Conservation (phyloP, 75 land plant genomes). For the Azolla pinnata region DNA sequence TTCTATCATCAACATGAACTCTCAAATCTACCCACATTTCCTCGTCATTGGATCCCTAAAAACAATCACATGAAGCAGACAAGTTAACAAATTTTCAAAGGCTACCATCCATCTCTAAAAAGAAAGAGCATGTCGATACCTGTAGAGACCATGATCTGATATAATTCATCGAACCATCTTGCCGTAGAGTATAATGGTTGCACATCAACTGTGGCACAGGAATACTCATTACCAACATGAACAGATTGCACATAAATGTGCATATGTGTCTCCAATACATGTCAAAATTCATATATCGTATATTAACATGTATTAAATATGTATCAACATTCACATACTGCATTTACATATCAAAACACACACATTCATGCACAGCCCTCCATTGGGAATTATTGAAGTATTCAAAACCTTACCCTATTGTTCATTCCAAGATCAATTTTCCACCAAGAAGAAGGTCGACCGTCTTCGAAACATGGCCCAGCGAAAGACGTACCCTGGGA, state of each 20-base stretch:
- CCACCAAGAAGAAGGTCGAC: conserved; percentile 77
- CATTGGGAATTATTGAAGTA: neutral
- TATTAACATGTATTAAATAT: neutral
- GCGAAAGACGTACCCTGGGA: conserved; percentile 82
- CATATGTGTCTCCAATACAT: too few relatives aligned
- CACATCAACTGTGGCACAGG: conserved; percentile 68
- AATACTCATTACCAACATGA: neutral
- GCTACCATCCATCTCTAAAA: neutral
- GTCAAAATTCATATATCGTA: too few relatives aligned
- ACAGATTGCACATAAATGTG: neutral
- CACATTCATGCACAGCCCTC: neutral
- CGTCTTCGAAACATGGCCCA: conserved; percentile 68
- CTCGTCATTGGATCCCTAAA: conserved; percentile 85
- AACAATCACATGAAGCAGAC: neutral
- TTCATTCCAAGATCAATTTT: conserved; percentile 80
- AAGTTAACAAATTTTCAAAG: neutral
- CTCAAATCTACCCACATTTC: conserved; percentile 64
- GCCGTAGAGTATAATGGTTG: conserved; percentile 91
- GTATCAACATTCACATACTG: neutral
- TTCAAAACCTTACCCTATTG: conserved; percentile 50
- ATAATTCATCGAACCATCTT: conserved; percentile 74
- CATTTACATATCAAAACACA: conserved; percentile 6
- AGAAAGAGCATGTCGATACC: conserved; percentile 31
- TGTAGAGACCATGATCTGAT: conserved; percentile 74
- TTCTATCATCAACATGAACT: conserved; percentile 62